Evolutionary conservation across 805 yeast genomes (phyloP), one percentile per base, ranked within the genome.

Genomic region (Torulaspora delbrueckii): DNA sequence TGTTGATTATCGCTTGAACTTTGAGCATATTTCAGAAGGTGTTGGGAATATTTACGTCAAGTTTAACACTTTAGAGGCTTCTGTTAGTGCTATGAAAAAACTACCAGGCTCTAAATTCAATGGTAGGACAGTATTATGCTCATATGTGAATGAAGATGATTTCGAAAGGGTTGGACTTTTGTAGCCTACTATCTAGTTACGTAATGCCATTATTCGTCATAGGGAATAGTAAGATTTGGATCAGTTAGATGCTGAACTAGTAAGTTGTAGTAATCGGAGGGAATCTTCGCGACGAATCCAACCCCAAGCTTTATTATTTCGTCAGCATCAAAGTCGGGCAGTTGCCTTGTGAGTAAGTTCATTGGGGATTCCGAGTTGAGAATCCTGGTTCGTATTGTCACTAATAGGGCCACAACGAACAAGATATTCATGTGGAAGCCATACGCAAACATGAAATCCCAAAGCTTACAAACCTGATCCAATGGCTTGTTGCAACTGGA

Each of bases 401-500:
- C 79, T 18, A 89, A 67, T 60, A 86, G 96, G 1, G 96, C 91
- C 7, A 88, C 86, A 2, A 89, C 79, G 54, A 88, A 84, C 31
- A 90, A 69, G 24, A 90, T 76, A 65, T 90, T 89, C 81, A 88
- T 75, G 58, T 90, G 96, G 14, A 85, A 79, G 0, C 97, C 97
- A 57, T 86, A 89, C 3, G 96, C 95, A 65, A 89, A 84, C 55
- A 88, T 67, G 53, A 89, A 85, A 62, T 89, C 97, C 97, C 97
- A 89, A 13, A 89, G 71, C 47, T 80, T 77, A 31, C 89, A 66
- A 1, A 86, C 85, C 51, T 89, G 87, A 26, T 71, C 68, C 37
- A 90, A 69, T 0, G 96, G 90, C 8, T 95, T 95, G 5, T 95
- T 87, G 56, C 96, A 86, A 2, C 96, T 91, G 45, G 90, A 81